Evolutionary conservation across 2,329 filamentous ascomycete species (phyloP).

Genomic region (Daldinia sp.): DNA sequence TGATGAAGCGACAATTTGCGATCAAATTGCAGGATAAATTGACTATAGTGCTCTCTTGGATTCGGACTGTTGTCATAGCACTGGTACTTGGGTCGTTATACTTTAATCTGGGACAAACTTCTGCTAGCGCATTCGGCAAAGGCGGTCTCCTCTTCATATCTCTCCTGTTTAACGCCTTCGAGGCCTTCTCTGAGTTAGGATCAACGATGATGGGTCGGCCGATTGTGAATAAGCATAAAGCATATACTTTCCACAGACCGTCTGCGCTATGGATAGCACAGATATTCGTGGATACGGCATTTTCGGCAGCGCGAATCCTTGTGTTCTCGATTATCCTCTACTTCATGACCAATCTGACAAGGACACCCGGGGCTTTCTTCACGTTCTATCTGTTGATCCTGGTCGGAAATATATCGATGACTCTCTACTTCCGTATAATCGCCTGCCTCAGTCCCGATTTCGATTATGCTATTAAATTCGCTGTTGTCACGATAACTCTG

Average conservation of each 20-base stretch:
- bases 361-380: constrained; percentile 80
- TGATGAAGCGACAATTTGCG: constrained; percentile 84
- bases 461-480: constrained; percentile 85
- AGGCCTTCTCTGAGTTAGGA: constrained; percentile 80
- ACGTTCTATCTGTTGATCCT: constrained; percentile 77
- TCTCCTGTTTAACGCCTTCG: constrained; percentile 86
- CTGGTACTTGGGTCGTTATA: constrained; percentile 84
- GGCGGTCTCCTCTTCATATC: constrained; percentile 83
- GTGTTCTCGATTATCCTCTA: constrained; percentile 80
- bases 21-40: constrained; percentile 89
- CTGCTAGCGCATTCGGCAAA: constrained; percentile 78
- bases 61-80: constrained; percentile 72
- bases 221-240: constrained; percentile 84
- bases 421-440: constrained; percentile 78
- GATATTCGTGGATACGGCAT: constrained; percentile 79
- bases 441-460: constrained; percentile 82
- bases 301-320: constrained; percentile 74
- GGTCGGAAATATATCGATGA: constrained; percentile 75
- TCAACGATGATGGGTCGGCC: constrained; percentile 78
- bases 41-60: constrained; percentile 76
- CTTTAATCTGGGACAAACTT: constrained; percentile 71
- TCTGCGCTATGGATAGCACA: constrained; percentile 85
- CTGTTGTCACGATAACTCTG: constrained; percentile 80
- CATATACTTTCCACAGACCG: constrained; percentile 83
- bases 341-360: constrained; percentile 75